Base-by-base conservation (phyloP, 805 yeast species). In the Saccharomyces jurei region DNA sequence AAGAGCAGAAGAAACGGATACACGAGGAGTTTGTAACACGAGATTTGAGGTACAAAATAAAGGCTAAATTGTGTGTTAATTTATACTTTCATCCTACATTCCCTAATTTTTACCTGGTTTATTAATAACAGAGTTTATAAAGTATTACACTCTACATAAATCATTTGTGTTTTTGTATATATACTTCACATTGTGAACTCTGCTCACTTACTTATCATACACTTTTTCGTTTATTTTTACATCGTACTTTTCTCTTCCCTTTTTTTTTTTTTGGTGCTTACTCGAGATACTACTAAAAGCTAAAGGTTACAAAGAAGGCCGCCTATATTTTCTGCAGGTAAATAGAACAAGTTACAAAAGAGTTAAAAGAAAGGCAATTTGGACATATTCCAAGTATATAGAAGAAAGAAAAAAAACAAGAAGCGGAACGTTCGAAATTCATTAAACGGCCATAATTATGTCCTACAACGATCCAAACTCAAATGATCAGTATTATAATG, bases 401-500 rank as follows among this genome's bases (percentile, higher is more conserved):
- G 14, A 10, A 6, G 9, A 2, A 22, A 14, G 2, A 6, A 21
- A 14, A 3, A 14, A 46, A 17, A 46, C 13, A 46, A 46, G 27
- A 25, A 32, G 41, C n/a, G 41, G 41, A 9, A 14, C 41, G n/a
- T 14, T 14, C 14, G n/a, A n/a, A 5, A 14, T 17, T 36, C 17
- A 36, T 17, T 36, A n/a, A 36, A 17, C 25, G 10, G 44, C 17
- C 25, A n/a, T 14, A 13, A 22, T 30, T 41, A 51, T 46, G 46
- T 64, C 67, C 50, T 63, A 64, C 52, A 60, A 30, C 27, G 27
- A 49, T 49, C 36, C 30, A n/a, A 48, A 57, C 52, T 49, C 46
- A 26, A 52, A 60, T 46, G 71, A 60, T 44, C 72, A 64, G 55
- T 64, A 60, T 32, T 65, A 46, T 4, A 31, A 32, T 17, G 17